phyloP scores from a whole-genome alignment of 495 filamentous ascomycete species.

The Aspergillus kassunensis region DNA sequence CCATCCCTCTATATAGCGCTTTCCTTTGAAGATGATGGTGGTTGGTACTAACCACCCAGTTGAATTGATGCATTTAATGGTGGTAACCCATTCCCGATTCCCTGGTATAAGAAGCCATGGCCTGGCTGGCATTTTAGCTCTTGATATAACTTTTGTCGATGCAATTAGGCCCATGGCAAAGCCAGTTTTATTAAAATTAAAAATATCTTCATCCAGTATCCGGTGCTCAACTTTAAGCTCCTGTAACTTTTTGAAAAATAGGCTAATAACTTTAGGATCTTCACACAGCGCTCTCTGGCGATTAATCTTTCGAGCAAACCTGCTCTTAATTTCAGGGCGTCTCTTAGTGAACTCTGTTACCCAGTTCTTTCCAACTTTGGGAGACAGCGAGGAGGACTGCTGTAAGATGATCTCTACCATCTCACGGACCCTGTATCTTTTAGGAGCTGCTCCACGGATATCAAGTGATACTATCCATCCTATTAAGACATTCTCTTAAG shows the following conservation, averaged over 20 bases:
- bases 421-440: neutral
- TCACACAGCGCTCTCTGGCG: constrained; percentile 22
- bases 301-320: constrained; percentile 19
- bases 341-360: constrained; percentile 28
- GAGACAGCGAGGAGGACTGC: too few species aligned
- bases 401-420: neutral
- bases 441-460: neutral
- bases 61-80: constrained; percentile 31
- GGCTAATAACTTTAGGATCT: constrained; percentile 30
- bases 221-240: constrained; percentile 31
- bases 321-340: constrained; percentile 21
- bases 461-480: neutral
- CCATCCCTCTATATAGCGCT: too few species aligned
- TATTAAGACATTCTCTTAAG: neutral
- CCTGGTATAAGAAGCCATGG: constrained; percentile 27
- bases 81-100: constrained; percentile 38
- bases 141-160: constrained; percentile 23
- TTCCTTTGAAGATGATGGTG: too few species aligned
- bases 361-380: constrained; percentile 4
- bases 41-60: too few species aligned
- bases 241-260: constrained; percentile 33
- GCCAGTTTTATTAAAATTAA: constrained; percentile 48
- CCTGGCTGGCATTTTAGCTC: constrained; percentile 22
- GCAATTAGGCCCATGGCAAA: constrained; percentile 37
- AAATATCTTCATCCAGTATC: constrained; percentile 38